These are phyloP conservation scores for Pseudonitzschia delicatissima DNA, from an alignment of 108 stramenopile species.

Conservation along the genomic window DNA sequence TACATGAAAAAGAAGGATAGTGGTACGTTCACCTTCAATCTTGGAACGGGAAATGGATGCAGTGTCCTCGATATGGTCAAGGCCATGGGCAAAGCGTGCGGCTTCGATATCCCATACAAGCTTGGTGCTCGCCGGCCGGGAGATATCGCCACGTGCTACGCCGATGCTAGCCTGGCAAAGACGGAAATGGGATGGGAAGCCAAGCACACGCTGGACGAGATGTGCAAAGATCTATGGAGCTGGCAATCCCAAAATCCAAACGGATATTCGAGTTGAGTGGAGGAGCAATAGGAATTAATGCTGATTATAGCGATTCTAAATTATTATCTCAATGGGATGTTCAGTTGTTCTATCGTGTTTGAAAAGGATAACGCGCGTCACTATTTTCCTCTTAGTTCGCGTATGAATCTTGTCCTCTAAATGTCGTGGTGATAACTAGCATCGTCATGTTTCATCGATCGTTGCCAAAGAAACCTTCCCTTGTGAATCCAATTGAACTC, in stretches of 20 bases:
- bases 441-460: slow-evolving; percentile 11
- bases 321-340: not conserved
- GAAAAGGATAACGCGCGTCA: not conserved
- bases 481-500: slow-evolving; percentile 54
- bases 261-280: slow-evolving; percentile 55
- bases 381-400: not conserved
- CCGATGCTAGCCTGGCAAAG: slow-evolving; percentile 87
- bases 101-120: slow-evolving; percentile 85
- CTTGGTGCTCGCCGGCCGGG: slow-evolving; percentile 89
- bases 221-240: slow-evolving; percentile 94
- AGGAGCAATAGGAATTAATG: too few species aligned
- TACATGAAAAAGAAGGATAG: slow-evolving; percentile 50
- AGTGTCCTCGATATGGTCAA: slow-evolving; percentile 94
- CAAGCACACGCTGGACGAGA: slow-evolving; percentile 83
- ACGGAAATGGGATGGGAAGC: slow-evolving; percentile 97
- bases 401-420: not conserved
- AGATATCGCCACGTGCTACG: slow-evolving; percentile 96
- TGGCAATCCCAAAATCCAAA: slow-evolving; percentile 98
- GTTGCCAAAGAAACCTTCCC: slow-evolving; percentile 59
- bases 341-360: not conserved
- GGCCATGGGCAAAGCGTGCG: slow-evolving; percentile 92
- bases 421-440: not conserved
- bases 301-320: too few species aligned
- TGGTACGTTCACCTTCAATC: slow-evolving; percentile 84
- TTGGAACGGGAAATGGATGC: slow-evolving; percentile 94